Base-by-base conservation (phyloP, 192 early-diverging fungal species). In the Phycomyces blakesleeanus region DNA sequence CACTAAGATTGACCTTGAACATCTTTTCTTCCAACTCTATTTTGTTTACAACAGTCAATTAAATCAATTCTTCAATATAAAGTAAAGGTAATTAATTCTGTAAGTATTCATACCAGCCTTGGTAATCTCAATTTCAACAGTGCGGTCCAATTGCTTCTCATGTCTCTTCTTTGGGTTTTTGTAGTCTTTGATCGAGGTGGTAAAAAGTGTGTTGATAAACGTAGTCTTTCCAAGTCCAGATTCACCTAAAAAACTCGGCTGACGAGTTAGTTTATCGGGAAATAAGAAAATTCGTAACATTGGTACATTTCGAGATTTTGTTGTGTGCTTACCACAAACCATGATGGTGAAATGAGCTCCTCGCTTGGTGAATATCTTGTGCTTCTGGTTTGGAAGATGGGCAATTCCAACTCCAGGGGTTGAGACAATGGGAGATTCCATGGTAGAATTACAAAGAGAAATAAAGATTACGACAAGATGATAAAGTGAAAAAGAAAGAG, bases 91-190 rank as follows among this genome's bases (percentile, higher is more conserved):
- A 54, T 11, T 6, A 44, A 21, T 10, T 22, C 11, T 29, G 16
- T 34, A 18, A 14, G 40, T 5, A 12, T 18, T 14, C 66, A 61
- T 77, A 90, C 90, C 97, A 64, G 97, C 95, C 71, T 95, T 92
- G 66, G 94, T 93, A 61, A 99, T 92, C 70, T 95, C 96, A 81
- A 99, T 98, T 71, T 96, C 90, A 54, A 99, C 96, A 42, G 96
- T 99, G 68, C 89, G 84, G 68, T 97, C 93, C 37, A 93, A 74
- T 81, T 97, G 89, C 81, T 97, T 94, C 64, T 90, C 83, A 82
- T 87, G 89, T 59, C 96, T 91, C n/a, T 84, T 74, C 15, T 29
- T 16, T 27, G 41, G 55, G 16, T 68, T 54, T 44, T 73, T 66
- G 24, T 69, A 67, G 11, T 77, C 57, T 18, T 76, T 76, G 18